These are phyloP conservation scores for Spathaspora sp. DNA, from an alignment of 805 yeast species.

Conservation along the genomic window DNA sequence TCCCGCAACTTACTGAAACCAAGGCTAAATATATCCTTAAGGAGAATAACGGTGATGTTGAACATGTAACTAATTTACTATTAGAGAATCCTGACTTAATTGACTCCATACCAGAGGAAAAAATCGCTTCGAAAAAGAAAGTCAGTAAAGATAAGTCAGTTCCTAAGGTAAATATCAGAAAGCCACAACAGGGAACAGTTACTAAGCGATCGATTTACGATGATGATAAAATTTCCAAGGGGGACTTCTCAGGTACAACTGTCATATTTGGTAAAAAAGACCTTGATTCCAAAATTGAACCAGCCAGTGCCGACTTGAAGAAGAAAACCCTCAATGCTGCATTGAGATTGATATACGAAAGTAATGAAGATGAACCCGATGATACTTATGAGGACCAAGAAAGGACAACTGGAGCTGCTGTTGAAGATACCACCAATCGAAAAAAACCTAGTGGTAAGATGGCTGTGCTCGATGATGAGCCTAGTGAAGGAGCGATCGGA, in stretches of 20 bases:
- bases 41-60: slow-evolving; percentile 50
- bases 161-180: neutral
- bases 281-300: slow-evolving; percentile 8
- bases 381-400: slow-evolving; percentile 64
- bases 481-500: slow-evolving; percentile 8
- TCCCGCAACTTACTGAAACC: slow-evolving; percentile 55
- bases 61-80: slow-evolving; percentile 51
- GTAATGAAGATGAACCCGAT: slow-evolving; percentile 84
- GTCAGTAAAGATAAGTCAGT: neutral
- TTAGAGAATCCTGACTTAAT: slow-evolving; percentile 58
- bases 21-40: slow-evolving; percentile 49
- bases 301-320: slow-evolving; percentile 39
- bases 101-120: slow-evolving; percentile 18
- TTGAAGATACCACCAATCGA: slow-evolving; percentile 6
- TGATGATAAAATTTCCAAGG: slow-evolving; percentile 26
- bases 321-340: slow-evolving; percentile 60
- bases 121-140: neutral
- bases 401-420: slow-evolving; percentile 28
- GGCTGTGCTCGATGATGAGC: slow-evolving; percentile 10
- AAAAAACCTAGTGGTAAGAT: slow-evolving; percentile 3
- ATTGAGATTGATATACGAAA: slow-evolving; percentile 58
- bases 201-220: slow-evolving; percentile 20
- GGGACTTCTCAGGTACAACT: slow-evolving; percentile 18
- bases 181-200: neutral
- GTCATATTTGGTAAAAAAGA: slow-evolving; percentile 33